A percentile compares a stretch with the other conserved stretches of the same genome.
These are phyloP conservation scores for Phytopythium vexans DNA, from an alignment of 352 stramenopile species.

Conservation along the genomic window DNA sequence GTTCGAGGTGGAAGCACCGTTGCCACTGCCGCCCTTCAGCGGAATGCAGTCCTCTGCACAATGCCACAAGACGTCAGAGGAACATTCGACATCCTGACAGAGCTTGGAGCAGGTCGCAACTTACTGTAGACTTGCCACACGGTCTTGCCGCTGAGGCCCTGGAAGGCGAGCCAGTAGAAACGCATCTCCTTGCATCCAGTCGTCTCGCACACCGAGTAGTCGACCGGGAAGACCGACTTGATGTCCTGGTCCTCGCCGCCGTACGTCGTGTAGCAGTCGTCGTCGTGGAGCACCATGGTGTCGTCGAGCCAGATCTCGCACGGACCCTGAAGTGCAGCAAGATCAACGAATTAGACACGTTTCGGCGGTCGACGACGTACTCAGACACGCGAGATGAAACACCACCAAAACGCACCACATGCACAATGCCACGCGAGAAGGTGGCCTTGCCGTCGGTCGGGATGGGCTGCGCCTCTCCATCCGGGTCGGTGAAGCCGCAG, in stretches of 20 bases:
- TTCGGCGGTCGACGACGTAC: too few relatives aligned
- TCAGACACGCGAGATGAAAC: background rate
- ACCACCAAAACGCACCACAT: conserved; percentile 5
- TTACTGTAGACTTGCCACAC: conserved; percentile 30
- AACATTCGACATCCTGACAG: too few relatives aligned
- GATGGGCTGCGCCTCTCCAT: conserved; percentile 11
- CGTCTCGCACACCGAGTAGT: conserved; percentile 19
- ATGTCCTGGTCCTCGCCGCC: conserved; percentile 10
- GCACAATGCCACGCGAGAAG: conserved; percentile 13
- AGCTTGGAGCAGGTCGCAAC: background rate
- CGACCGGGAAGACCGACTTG: conserved; percentile 23
- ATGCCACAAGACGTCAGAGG: too few relatives aligned
- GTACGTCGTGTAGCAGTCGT: conserved; percentile 20
- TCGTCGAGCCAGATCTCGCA: conserved; percentile 29
- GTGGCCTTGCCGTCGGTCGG: conserved; percentile 16
- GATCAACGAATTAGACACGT: background rate
- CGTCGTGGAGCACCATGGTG: conserved; percentile 17
- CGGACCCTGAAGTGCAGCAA: conserved; percentile 9
- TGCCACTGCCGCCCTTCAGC: too few relatives aligned
- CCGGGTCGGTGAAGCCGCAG: conserved; percentile 20
- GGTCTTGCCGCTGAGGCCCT: conserved; percentile 15
- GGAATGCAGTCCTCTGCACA: too few relatives aligned
- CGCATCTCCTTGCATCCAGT: conserved; percentile 21
- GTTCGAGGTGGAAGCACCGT: too few relatives aligned
- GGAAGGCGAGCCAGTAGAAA: conserved; percentile 29